Base-by-base conservation (phyloP, 2,329 filamentous ascomycete genomes). In the Dactylonectria macrodidyma region DNA sequence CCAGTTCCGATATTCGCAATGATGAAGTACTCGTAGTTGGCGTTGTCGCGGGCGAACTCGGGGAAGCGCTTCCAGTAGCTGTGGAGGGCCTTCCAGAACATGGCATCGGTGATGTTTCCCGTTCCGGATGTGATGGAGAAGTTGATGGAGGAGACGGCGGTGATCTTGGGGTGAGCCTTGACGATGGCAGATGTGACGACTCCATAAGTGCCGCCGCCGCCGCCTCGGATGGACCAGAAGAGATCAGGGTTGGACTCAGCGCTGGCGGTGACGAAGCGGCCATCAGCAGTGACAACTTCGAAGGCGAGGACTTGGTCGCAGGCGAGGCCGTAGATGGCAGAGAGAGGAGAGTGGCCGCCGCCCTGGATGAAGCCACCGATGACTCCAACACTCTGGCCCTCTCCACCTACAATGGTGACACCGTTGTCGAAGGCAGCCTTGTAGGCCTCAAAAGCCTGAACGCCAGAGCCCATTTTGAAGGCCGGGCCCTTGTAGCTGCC, bases 361-460 rank as follows among this genome's bases (percentile, higher is more conserved):
- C 88, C 89, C 75, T 89, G 87, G 5, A 82, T 84, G 72, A 87
- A 92, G 2, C 90, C 89, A n/a, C 90, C 90, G 0, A 86, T 85
- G 6, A 89, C 73, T 1, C 89, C 89, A 9, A 91, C 88, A 0
- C 84, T 87, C 2, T 73, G 67, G 64, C 87, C 87, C 19, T 87
- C 85, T 5, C 89, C 89, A 16, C 85, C 87, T 16, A 90, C 83
- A 3, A 89, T 81, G 0, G 82, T 83, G 46, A 86, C 79, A 1
- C 83, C 84, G 22, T 84, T 77, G 52, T 82, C 76, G 33, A 86
- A 73, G 2, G 87, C 87, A 33, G 82, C 83, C 41, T 73, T 76
- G 58, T 84, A 80, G 1, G 82, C 81, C 52, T 90, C 86, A 22
- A 76, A 80, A 0, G 81, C 87, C 60, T 84, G 81, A 1, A 89